phyloP scores from a whole-genome alignment of 306 rosid species.

The Vigna radiata region DNA sequence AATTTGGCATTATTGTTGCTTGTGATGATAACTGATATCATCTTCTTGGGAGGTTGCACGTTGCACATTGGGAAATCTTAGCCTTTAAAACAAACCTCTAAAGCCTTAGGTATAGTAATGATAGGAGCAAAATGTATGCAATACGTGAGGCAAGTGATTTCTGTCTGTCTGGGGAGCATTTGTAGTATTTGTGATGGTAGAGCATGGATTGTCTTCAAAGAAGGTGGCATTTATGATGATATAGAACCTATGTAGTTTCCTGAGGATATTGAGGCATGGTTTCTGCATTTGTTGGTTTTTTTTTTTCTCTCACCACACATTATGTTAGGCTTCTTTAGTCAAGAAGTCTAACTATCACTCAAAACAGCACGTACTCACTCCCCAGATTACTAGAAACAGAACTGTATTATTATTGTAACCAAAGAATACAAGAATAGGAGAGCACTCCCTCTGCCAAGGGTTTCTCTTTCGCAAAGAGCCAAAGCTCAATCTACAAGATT shows the following conservation, averaged over 20 bases:
- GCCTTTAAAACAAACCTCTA: too few species aligned
- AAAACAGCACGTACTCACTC: too few species aligned
- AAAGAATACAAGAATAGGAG: too few species aligned
- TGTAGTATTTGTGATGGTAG: not conserved
- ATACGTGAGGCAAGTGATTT: not conserved
- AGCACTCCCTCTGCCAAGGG: too few species aligned
- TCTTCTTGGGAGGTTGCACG: slow-evolving; percentile 11
- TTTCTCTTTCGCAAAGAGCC: too few species aligned
- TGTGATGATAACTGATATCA: not conserved
- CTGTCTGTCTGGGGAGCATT: not conserved
- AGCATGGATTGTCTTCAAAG: not conserved
- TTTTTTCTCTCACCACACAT: not conserved
- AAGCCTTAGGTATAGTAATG: not conserved
- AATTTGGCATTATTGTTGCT: slow-evolving; percentile 27
- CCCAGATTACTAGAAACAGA: too few species aligned
- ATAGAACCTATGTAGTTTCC: not conserved
- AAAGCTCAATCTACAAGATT: too few species aligned
- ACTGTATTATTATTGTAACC: too few species aligned
- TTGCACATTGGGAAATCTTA: not conserved
- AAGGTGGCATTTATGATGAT: not conserved
- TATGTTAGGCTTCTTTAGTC: too few species aligned
- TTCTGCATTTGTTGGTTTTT: not conserved
- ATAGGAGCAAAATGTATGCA: not conserved
- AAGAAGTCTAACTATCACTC: too few species aligned
- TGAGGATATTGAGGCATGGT: not conserved